Base-by-base conservation (phyloP, 805 yeast genomes). In the Candida tibetensis region DNA sequence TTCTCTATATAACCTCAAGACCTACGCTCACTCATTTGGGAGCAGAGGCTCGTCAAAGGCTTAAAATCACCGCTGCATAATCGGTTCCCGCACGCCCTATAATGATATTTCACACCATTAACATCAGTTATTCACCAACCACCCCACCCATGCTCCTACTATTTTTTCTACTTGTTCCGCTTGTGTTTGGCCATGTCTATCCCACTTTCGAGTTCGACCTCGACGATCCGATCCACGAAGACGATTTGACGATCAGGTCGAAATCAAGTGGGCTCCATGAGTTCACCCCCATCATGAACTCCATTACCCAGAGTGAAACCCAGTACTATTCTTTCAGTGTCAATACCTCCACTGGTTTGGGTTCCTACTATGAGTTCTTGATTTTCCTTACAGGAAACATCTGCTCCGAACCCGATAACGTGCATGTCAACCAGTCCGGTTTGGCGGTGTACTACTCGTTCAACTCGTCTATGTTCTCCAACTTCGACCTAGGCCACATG, bases 321-420 rank as follows among this genome's bases (percentile, higher is more conserved):
- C 74, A 72, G 45, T 59, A 55, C 40, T 73, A 64, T 45, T 62
- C 70, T 17, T 73, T 71, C 49, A 55, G 48, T 31, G 73, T 74
- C 36, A 72, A 72, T 45, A 63, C 72, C 2, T 56, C 71, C 4
- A 51, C 64, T 2, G 78, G 76, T 1, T 37, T 73, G 17, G 74
- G 77, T 2, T 66, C 65, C 28, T 62, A 62, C 44, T 74, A 68
- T 48, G 71, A 76, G 47, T 59, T 66, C 37, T 58, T 76, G 53
- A 60, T 76, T 30, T 77, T 73, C 45, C 41, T 77, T 13, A 69
- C 77, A 12, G 82, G 79, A 2, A 74, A 75, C 37, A 62, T 77
- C 10, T 76, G 81, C 44, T 44, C 55, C 4, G 21, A 42, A 17
- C 43, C 73, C 1, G 35, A 22, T 6, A 51, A 58, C 39, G 33